Evolutionary conservation across 2,329 filamentous ascomycete genomes (phyloP), one percentile per base, ranked within the genome.

Genomic region (Domatiomyces catenatus): DNA sequence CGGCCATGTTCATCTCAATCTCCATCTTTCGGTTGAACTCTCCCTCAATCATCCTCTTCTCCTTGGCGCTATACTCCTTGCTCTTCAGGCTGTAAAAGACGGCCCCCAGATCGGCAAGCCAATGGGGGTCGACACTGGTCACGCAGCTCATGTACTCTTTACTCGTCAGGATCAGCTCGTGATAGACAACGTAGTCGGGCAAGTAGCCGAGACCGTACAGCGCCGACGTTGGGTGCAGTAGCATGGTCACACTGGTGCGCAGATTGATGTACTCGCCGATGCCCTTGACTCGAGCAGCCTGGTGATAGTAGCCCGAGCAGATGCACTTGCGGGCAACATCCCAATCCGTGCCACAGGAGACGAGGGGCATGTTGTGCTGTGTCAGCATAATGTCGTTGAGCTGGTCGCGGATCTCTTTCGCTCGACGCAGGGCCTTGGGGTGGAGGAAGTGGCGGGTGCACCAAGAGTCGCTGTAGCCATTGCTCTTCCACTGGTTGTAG

Each of bases 71-170:
- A 64, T 94, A 98, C 1, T 90, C 92, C 68, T 98, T 98, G 69
- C 96, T 90, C 69, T 94, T 95, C 63, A 98, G 78, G 1, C 84
- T 92, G 67, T 96, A 98, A 67, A 98, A 98, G 0, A 98, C 92
- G 1, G 89, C 92, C 32, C 93, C 92, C 5, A 98, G 74, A 64
- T 98, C 92, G 5, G 92, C 92, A 42, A 98, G 78, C 92, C 92
- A 98, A 64, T 93, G 87, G 48, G 92, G 90, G 65, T 98, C 92
- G 1, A 98, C 92, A 1, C 87, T 80, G 3, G 92, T 98, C 8
- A 98, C 92, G 3, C 87, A 94, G 2, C 86, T 93, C 81, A 98
- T 95, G 71, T 96, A 98, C 65, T 96, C 92, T 64, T 94, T 93
- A 51, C 83, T 86, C 20, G 92, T 98, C 60, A 96, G 75, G 20